Conservation (phyloP, 1,284 basidiomycete genomes). For the Cutaneotrichosporon cyanovorans region DNA sequence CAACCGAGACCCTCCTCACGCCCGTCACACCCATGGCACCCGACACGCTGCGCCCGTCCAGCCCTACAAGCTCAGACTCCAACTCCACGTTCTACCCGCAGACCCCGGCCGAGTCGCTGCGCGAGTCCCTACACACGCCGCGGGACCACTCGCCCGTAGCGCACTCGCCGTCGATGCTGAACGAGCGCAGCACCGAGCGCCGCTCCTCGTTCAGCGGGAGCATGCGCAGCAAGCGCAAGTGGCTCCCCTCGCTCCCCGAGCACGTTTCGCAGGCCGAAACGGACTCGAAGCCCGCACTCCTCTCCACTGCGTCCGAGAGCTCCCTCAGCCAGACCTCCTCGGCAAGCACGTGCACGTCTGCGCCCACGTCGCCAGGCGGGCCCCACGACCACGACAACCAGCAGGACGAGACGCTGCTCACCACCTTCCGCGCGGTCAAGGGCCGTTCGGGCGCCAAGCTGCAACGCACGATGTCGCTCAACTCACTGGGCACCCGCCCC, state of each 20-base stretch:
- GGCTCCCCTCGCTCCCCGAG: conserved; percentile 13
- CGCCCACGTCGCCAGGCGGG: not conserved
- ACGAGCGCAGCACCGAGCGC: conserved; percentile 2
- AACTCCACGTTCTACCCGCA: conserved; percentile 22
- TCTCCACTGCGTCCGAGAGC: not conserved
- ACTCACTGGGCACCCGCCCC: conserved; percentile 4
- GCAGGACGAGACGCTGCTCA: conserved; percentile 8
- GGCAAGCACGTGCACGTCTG: not conserved
- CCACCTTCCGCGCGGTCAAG: not conserved
- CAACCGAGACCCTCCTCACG: conserved; percentile 1
- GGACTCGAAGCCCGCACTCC: not conserved
- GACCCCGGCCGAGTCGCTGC: conserved; percentile 27
- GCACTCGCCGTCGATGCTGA: not conserved
- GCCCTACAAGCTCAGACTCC: conserved; percentile 30
- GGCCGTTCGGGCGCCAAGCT: conserved; percentile 4
- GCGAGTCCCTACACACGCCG: conserved; percentile 13
- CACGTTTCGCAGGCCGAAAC: not conserved
- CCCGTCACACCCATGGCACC: conserved; percentile 7
- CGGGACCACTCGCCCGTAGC: conserved; percentile 2
- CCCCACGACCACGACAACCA: not conserved
- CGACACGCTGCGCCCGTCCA: conserved; percentile 12
- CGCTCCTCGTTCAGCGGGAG: conserved; percentile 6
- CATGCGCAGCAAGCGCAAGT: conserved; percentile 4
- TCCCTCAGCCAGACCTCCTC: not conserved
- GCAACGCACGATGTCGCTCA: conserved; percentile 8